These are phyloP conservation scores for Aspergillus sp. DNA, from an alignment of 2,329 filamentous ascomycete species.

Conservation along the genomic window DNA sequence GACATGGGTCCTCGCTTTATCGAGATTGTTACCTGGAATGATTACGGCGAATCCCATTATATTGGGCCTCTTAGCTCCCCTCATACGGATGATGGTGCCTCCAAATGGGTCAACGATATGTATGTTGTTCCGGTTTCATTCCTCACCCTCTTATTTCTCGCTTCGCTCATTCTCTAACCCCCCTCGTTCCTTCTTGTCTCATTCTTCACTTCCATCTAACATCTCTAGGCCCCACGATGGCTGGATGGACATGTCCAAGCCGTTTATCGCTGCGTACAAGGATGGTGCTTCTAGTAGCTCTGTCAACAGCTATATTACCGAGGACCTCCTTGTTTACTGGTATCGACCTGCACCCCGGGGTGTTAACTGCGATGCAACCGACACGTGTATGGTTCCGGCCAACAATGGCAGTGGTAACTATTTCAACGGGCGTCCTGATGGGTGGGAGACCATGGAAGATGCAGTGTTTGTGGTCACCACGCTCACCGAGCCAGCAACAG, in stretches of 20 bases:
- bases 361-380: conserved; percentile 57
- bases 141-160: no score
- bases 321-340: conserved; percentile 61
- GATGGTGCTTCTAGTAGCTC: conserved; percentile 40
- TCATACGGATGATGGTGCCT: conserved; percentile 43
- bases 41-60: conserved; percentile 62
- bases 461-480: conserved; percentile 58
- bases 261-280: conserved; percentile 60
- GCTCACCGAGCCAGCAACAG: conserved; percentile 50
- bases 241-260: conserved; percentile 59
- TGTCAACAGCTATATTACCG: conserved; percentile 45
- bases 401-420: conserved; percentile 57
- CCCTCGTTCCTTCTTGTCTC: background rate
- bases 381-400: conserved; percentile 52
- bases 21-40: conserved; percentile 54
- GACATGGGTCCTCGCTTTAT: conserved; percentile 53
- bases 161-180: no score
- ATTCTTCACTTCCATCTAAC: background rate
- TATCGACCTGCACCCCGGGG: conserved; percentile 56
- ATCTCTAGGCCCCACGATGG: conserved; percentile 53
- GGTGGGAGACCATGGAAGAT: conserved; percentile 56
- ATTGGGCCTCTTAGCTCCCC: conserved; percentile 52
- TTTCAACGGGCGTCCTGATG: conserved; percentile 57
- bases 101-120: conserved; percentile 58
- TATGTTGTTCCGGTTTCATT: conserved; percentile 26